Percentiles rank a stretch among this genome's conserved stretches.
Conservation (phyloP, 495 filamentous ascomycete genomes). For the Aspergillus steynii region DNA sequence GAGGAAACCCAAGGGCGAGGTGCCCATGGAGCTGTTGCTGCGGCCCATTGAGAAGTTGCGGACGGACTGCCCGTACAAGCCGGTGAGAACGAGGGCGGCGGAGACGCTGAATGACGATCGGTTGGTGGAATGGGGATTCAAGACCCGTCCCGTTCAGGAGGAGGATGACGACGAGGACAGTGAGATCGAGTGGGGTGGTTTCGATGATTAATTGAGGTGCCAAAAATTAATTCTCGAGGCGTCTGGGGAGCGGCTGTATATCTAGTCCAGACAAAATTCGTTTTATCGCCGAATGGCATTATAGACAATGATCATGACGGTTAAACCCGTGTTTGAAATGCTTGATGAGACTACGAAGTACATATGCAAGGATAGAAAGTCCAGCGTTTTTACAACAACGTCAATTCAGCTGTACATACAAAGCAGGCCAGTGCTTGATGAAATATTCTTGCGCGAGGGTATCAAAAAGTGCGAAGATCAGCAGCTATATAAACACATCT, state of each 20-base stretch:
- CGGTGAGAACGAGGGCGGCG: constrained; percentile 67
- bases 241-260: neutral
- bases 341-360: neutral
- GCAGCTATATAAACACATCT: constrained; percentile 10
- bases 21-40: constrained; percentile 56
- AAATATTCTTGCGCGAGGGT: constrained; percentile 36
- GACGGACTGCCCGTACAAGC: constrained; percentile 63
- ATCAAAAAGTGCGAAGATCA: constrained; percentile 30
- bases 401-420: constrained; percentile 16
- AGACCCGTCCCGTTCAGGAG: constrained; percentile 37
- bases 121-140: constrained; percentile 58
- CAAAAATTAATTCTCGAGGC: neutral
- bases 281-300: neutral
- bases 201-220: constrained; percentile 54
- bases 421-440: constrained; percentile 20
- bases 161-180: constrained; percentile 48
- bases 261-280: neutral
- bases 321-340: neutral
- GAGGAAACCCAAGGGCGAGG: constrained; percentile 37
- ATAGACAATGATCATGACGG: neutral
- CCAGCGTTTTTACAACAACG: neutral
- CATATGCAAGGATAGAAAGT: neutral
- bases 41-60: constrained; percentile 58
- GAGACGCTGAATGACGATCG: constrained; percentile 77
- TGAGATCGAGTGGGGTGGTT: constrained; percentile 70